Base-by-base conservation (phyloP, 2,329 filamentous ascomycete species). In the Fusarium beomiforme region DNA sequence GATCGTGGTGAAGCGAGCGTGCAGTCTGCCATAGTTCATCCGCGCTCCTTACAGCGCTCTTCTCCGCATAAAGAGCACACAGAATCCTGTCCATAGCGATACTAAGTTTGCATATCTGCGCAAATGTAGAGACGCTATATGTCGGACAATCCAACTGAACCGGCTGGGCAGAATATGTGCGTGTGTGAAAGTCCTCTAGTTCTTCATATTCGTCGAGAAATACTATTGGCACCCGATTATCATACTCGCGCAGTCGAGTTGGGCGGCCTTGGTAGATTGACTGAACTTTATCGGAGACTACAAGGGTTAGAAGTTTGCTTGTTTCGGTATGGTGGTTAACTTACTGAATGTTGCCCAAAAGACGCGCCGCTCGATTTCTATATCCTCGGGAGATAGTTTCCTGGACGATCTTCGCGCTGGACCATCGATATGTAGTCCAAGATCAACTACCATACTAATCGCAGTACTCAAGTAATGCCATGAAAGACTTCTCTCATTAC, bases 191-290 rank as follows among this genome's bases (percentile, higher is more conserved):
- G 11, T 80, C 75, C 51, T 88, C 85, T 0, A 86, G 77, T 68
- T 88, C 86, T 46, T 88, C 87, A 29, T 81, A 87, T 0, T 80
- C 80, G 50, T 86, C 84, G 0, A 81, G 75, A 29, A 87, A 86
- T 5, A 76, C 73, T n/a, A 85, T 79, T 0, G 84, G 82, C 0
- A 87, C 83, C 6, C 80, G 74, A 2, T 80, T 81, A 23, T 87
- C 84, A 0, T 79, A 78, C 34, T 84, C 79, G 11, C 83, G 82
- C 6, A 86, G 70, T 6, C 78, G 82, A 0, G 81, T 81, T 0
- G 85, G 86, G 3, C 85, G 83, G 1, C 86, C 86, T 67, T 86
- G 85, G 51, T 87, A 88, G 3, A 88, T 73, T 10, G 82, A 84
- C 60, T 88, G 85, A 12, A 87, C 81, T 67, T 88, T 88, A 64